Evolutionary conservation across 306 rosid species (phyloP).

Genomic region (Castanea crenata): DNA sequence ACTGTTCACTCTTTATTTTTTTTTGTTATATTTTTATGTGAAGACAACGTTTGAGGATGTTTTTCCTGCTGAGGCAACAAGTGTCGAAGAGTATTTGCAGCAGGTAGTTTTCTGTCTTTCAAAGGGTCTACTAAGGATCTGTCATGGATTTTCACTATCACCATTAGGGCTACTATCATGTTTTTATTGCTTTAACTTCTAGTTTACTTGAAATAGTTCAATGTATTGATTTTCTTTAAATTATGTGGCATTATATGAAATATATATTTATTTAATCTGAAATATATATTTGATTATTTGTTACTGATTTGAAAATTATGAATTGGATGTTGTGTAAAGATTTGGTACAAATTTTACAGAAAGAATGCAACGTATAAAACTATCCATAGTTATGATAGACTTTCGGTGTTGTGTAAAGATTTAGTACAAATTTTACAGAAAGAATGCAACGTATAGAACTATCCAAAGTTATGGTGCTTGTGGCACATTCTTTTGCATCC

Average conservation of each 20-base stretch:
- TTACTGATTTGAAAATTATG: constrained; percentile 5
- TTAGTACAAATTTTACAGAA: background rate
- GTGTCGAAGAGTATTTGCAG: constrained; percentile 95
- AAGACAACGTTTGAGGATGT: constrained; percentile 98
- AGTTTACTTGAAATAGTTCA: constrained; percentile 5
- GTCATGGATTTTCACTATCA: background rate
- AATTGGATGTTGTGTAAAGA: background rate
- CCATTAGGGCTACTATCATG: background rate
- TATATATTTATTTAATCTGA: background rate
- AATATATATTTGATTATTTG: background rate
- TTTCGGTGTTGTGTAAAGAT: background rate
- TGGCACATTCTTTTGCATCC: background rate
- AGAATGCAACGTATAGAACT: background rate
- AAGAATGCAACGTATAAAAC: background rate
- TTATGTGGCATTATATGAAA: background rate
- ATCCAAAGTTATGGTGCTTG: background rate
- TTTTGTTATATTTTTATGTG: constrained; percentile 11
- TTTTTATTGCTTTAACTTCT: background rate
- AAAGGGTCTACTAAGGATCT: background rate
- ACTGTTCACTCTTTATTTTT: constrained; percentile 11
- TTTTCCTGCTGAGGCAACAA: constrained; percentile 96
- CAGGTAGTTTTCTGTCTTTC: constrained; percentile 59
- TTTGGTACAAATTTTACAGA: background rate
- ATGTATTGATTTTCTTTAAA: background rate
- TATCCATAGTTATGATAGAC: background rate